These are phyloP conservation scores for Cajanus cajan DNA, from an alignment of 306 rosid species.

Conservation along the genomic window DNA sequence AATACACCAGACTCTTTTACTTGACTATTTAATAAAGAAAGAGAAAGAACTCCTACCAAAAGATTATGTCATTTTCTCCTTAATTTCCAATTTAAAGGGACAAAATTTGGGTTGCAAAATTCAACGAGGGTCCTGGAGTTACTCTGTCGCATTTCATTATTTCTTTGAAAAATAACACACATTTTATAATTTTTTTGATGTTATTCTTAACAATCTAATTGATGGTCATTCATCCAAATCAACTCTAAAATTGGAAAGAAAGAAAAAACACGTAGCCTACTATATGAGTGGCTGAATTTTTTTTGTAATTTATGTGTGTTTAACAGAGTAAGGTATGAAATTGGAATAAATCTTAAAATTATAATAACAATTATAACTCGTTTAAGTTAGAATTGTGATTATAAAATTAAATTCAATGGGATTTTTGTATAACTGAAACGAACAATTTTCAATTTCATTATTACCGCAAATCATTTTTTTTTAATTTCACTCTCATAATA, in stretches of 20 bases:
- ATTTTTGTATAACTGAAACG: too few relatives aligned
- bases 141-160: background rate
- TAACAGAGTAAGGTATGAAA: background rate
- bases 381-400: too few relatives aligned
- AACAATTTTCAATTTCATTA: too few relatives aligned
- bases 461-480: too few relatives aligned
- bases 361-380: too few relatives aligned
- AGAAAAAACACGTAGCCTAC: background rate
- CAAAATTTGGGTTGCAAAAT: background rate
- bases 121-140: background rate
- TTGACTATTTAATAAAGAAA: background rate
- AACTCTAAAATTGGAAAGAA: background rate
- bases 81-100: background rate
- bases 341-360: background rate
- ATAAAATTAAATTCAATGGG: too few relatives aligned
- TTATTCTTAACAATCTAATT: background rate
- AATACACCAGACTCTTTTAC: background rate
- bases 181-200: background rate
- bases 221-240: background rate
- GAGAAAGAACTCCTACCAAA: conserved; percentile 9
- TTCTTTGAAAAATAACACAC: background rate
- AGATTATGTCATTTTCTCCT: background rate
- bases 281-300: background rate
- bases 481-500: too few relatives aligned
- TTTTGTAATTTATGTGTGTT: background rate